Base-by-base conservation (phyloP, 1,284 basidiomycete species). In the Cryptococcus hybrid region DNA sequence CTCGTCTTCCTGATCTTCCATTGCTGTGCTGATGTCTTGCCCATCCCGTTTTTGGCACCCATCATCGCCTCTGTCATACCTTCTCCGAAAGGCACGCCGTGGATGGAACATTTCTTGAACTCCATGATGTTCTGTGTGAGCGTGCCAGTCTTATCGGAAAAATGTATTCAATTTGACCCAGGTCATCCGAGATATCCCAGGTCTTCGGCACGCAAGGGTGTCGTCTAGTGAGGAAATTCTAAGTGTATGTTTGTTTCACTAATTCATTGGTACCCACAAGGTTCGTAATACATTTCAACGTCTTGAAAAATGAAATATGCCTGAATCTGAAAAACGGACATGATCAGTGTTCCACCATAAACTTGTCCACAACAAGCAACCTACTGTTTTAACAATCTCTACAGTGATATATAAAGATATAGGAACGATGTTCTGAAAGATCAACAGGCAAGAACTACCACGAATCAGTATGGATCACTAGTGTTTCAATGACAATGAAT, bases 221-320 rank as follows among this genome's bases (percentile, higher is more conserved):
- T 18, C 18, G 18, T 18, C 18, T 18, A 18, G 18, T 18, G 18
- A 18, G 18, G 18, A 18, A 18, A 43, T 54, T 36, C 37, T 36
- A 9, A 49, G 38, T 59, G 49, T 39, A 39, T 36, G 11, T 24
- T 40, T 34, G 11, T 30, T 35, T 13, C 34, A 9, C 11, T 6
- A 11, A 3, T 30, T 8, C 8, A 40, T 11, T 15, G 12, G 13
- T 15, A 65, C 69, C 61, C 38, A 72, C 70, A 87, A 4, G 88
- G 85, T 56, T 84, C 83, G 78, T 97, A 97, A 80, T 94, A 97
- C 92, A 99, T 95, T 75, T 97, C 94, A 64, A 92, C 74, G 71
- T 99, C 95, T 77, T 95, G 91, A n/a, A 87, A 87, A 75, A 98
- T 98, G 81, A 97, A 96, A 79, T 87, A 96, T 5, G 95, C 95